Evolutionary conservation across 1,139 yeast genomes (phyloP).

Genomic region (Candida glucosophila): DNA sequence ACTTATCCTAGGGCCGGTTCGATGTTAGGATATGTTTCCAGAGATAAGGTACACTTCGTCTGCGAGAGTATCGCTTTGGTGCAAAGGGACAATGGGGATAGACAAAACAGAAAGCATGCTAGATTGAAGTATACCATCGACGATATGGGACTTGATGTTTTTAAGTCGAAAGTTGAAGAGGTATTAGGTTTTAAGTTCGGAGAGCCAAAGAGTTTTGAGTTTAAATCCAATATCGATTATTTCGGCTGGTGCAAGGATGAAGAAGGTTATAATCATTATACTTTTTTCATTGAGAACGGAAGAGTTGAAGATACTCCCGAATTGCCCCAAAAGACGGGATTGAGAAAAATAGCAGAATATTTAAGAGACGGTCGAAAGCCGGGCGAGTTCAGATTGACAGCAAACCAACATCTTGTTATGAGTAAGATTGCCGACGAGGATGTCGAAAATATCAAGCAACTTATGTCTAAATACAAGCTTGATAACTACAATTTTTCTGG

Average conservation of each 20-base stretch:
- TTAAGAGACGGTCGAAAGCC: conserved; percentile 38
- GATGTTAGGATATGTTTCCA: conserved; percentile 65
- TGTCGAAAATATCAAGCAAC: conserved; percentile 49
- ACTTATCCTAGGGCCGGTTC: conserved; percentile 96
- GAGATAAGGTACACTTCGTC: conserved; percentile 63
- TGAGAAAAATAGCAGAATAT: conserved; percentile 66
- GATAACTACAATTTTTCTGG: conserved; percentile 82
- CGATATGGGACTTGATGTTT: conserved; percentile 79
- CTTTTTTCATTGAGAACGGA: conserved; percentile 93
- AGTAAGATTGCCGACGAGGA: conserved; percentile 67
- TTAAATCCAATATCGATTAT: conserved; percentile 81
- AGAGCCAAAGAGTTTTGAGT: conserved; percentile 61
- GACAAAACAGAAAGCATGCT: conserved; percentile 95
- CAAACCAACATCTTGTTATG: conserved; percentile 86
- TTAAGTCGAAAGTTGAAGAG: conserved; percentile 75
- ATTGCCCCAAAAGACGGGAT: conserved; percentile 83
- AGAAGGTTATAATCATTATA: conserved; percentile 77
- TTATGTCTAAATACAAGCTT: conserved; percentile 67
- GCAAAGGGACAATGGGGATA: conserved; percentile 93
- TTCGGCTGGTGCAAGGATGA: conserved; percentile 96
- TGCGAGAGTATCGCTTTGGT: conserved; percentile 91
- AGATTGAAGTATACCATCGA: conserved; percentile 96
- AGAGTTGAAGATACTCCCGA: conserved; percentile 91
- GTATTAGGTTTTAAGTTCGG: conserved; percentile 70
- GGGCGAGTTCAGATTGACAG: conserved; percentile 90